phyloP scores from a whole-genome alignment of 345 rosid genomes.

The Streptanthus diversifolius region DNA sequence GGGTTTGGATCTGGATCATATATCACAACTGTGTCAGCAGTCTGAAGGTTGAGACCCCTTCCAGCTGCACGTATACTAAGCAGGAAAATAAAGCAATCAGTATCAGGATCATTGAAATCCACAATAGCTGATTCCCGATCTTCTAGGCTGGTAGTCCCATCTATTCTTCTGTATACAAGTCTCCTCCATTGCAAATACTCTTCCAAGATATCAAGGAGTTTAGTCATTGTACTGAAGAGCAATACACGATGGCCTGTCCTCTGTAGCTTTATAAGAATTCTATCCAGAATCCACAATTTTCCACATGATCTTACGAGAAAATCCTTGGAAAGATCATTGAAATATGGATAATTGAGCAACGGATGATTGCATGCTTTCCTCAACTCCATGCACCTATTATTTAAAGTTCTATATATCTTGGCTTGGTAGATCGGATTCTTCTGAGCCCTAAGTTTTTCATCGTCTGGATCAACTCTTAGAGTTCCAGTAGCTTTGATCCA shows the following conservation, averaged over 20 bases:
- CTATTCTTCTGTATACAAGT: slow-evolving; percentile 89
- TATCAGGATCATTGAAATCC: slow-evolving; percentile 77
- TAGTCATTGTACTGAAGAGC: slow-evolving; percentile 99
- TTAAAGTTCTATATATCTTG: slow-evolving; percentile 64
- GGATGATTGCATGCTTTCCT: slow-evolving; percentile 98
- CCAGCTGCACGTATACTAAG: slow-evolving; percentile 99
- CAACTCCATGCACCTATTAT: slow-evolving; percentile 99
- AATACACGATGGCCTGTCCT: slow-evolving; percentile 94
- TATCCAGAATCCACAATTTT: slow-evolving; percentile 91
- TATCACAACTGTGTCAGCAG: slow-evolving; percentile 97
- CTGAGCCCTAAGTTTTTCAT: slow-evolving; percentile 68
- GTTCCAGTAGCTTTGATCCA: slow-evolving; percentile 99
- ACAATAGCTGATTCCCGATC: slow-evolving; percentile 99
- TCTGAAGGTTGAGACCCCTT: slow-evolving; percentile 98
- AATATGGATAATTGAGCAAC: slow-evolving; percentile 92
- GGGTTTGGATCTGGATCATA: slow-evolving; percentile 99
- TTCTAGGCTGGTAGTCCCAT: slow-evolving; percentile 99
- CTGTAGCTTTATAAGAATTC: slow-evolving; percentile 90
- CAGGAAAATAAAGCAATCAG: slow-evolving; percentile 94
- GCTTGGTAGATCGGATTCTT: slow-evolving; percentile 80
- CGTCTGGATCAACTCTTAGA: slow-evolving; percentile 94
- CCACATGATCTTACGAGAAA: slow-evolving; percentile 96
- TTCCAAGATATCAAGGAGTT: slow-evolving; percentile 95
- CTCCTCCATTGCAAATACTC: slow-evolving; percentile 96
- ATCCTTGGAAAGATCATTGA: slow-evolving; percentile 77